phyloP scores from a whole-genome alignment of 345 rosid species.

The Noccaea bulbosa region DNA sequence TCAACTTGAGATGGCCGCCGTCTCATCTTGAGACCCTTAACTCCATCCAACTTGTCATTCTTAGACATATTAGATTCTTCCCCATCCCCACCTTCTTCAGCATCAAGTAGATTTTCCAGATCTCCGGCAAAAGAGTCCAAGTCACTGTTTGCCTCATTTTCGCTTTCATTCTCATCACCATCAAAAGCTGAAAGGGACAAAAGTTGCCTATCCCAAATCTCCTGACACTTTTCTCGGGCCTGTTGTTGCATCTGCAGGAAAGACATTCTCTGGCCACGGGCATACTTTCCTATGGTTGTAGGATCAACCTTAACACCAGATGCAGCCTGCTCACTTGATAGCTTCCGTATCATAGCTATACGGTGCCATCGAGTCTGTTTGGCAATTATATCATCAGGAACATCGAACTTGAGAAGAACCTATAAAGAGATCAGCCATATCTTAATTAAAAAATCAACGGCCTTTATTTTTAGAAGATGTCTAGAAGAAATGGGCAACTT shows the following conservation, averaged over 20 bases:
- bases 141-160: constrained; percentile 93
- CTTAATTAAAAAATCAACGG: neutral
- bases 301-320: constrained; percentile 96
- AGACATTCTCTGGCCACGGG: constrained; percentile 99
- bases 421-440: constrained; percentile 39
- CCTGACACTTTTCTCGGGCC: constrained; percentile 98
- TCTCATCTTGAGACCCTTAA: constrained; percentile 93
- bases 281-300: constrained; percentile 91
- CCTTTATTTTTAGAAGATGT: constrained; percentile 6
- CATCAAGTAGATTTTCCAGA: constrained; percentile 96
- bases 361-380: constrained; percentile 99
- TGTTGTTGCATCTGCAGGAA: constrained; percentile 98
- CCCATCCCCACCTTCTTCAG: constrained; percentile 87
- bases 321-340: constrained; percentile 98
- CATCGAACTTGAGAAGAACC: constrained; percentile 96
- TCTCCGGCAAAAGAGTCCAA: constrained; percentile 99
- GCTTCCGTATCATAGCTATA: constrained; percentile 97
- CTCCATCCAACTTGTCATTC: constrained; percentile 75
- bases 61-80: constrained; percentile 68
- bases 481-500: constrained; percentile 6
- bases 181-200: constrained; percentile 81
- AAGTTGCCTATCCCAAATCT: constrained; percentile 97
- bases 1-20: constrained; percentile 74
- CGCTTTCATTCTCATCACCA: constrained; percentile 87
- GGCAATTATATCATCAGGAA: constrained; percentile 85